Conservation (phyloP, 139 green algal genomes). For the Chlamydomonas sp. region DNA sequence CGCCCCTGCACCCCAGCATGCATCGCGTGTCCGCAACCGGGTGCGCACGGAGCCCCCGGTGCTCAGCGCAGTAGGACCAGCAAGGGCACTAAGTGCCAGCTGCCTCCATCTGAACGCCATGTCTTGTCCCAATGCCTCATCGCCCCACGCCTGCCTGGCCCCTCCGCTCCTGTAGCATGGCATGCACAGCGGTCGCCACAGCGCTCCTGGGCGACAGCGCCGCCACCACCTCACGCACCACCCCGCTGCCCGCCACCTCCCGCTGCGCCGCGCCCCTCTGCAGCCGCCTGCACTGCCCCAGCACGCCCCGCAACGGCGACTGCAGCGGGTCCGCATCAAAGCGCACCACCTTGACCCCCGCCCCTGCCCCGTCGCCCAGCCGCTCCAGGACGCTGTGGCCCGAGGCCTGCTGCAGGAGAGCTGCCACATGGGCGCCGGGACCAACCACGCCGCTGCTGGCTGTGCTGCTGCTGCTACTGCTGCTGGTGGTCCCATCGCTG, state of each 20-base stretch:
- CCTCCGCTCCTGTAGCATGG: not conserved
- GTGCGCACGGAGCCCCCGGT: no score
- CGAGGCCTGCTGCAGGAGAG: not conserved
- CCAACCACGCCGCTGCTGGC: not conserved
- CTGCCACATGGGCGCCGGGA: no score
- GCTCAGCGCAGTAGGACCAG: no score
- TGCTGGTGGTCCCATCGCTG: not conserved
- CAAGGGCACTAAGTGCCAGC: no score
- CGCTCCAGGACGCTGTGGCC: not conserved
- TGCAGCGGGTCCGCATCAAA: conserved; percentile 25
- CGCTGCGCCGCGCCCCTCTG: conserved; percentile 2
- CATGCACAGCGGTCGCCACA: conserved; percentile 14
- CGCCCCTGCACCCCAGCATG: no score
- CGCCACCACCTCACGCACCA: conserved; percentile 19
- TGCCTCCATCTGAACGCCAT: no score
- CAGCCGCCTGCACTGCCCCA: conserved; percentile 26
- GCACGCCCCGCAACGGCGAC: conserved; percentile 17
- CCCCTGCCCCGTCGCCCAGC: not conserved
- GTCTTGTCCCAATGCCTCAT: no score
- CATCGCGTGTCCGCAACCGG: no score
- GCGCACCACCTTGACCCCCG: not conserved
- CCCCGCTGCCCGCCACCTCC: conserved; percentile 20
- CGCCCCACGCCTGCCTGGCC: no score
- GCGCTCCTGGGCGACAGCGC: conserved; percentile 26
- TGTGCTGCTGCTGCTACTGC: not conserved